These are phyloP conservation scores for Tulasnella sp. DNA, from an alignment of 768 basidiomycete species.

Conservation along the genomic window DNA sequence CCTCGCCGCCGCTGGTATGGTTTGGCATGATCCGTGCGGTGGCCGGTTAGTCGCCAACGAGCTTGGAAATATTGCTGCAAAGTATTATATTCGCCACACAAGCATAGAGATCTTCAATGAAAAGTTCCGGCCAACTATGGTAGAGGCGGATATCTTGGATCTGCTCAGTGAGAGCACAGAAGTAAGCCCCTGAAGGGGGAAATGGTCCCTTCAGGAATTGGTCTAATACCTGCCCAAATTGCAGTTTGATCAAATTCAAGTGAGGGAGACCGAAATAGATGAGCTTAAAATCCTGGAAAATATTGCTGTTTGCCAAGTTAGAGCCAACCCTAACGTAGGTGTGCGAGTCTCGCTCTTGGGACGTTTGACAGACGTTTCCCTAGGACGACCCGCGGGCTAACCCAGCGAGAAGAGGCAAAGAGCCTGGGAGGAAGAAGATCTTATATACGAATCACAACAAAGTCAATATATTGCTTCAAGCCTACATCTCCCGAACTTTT, in stretches of 20 bases:
- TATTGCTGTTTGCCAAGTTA: not conserved
- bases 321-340: not conserved
- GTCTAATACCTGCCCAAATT: not conserved
- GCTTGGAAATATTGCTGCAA: constrained; percentile 91
- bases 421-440: not conserved
- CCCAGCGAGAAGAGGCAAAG: not conserved
- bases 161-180: constrained; percentile 91
- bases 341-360: not conserved
- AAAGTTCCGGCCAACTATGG: constrained; percentile 74
- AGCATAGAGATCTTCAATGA: constrained; percentile 86
- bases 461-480: constrained; percentile 93
- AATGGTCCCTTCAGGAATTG: not conserved
- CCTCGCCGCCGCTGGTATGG: constrained; percentile 74
- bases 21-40: constrained; percentile 58
- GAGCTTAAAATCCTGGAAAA: constrained; percentile 73
- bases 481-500: constrained; percentile 71
- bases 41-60: constrained; percentile 74
- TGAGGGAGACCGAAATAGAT: constrained; percentile 81
- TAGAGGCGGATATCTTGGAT: constrained; percentile 83
- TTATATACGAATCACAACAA: constrained; percentile 67
- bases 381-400: constrained; percentile 51
- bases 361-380: not conserved
- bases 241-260: constrained; percentile 91
- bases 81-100: constrained; percentile 85
- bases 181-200: constrained; percentile 46